Evolutionary conservation across 345 rosid species (phyloP).

Genomic region (Clausena lansium): DNA sequence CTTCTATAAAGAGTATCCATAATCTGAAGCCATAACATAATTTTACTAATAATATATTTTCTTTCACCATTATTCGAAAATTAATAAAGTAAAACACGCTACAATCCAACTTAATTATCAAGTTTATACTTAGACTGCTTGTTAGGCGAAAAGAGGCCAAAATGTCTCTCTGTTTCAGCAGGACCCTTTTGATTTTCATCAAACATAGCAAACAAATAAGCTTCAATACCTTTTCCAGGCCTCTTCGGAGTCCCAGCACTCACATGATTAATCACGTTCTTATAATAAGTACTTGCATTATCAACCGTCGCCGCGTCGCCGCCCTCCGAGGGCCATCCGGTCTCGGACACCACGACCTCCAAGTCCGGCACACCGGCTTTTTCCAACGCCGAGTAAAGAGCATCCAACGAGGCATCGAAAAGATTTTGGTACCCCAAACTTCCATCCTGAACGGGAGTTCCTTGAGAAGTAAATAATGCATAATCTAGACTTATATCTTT

Average conservation of each 20-base stretch:
- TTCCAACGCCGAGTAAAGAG: conserved; percentile 24
- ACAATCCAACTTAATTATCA: no score
- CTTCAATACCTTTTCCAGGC: background rate
- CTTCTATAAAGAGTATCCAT: no score
- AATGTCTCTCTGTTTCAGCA: background rate
- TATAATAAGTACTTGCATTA: conserved; percentile 25
- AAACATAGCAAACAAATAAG: conserved; percentile 3
- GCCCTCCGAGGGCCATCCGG: conserved; percentile 31
- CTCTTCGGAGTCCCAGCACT: background rate
- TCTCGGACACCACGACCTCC: conserved; percentile 25
- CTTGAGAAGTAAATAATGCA: conserved; percentile 19
- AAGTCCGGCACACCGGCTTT: conserved; percentile 4
- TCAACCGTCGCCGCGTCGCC: background rate
- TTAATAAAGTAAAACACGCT: no score
- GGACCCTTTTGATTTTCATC: conserved; percentile 8
- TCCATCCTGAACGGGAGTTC: conserved; percentile 16
- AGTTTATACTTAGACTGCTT: background rate
- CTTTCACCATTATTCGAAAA: no score
- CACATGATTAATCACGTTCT: conserved; percentile 21
- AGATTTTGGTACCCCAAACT: conserved; percentile 19
- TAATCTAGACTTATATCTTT: conserved; percentile 10
- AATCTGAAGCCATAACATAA: no score
- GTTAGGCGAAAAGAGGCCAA: background rate
- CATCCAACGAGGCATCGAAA: conserved; percentile 28
- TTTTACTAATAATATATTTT: no score